These are phyloP conservation scores for Phytophthora pinifolia DNA, from an alignment of 352 stramenopile species.

Conservation along the genomic window DNA sequence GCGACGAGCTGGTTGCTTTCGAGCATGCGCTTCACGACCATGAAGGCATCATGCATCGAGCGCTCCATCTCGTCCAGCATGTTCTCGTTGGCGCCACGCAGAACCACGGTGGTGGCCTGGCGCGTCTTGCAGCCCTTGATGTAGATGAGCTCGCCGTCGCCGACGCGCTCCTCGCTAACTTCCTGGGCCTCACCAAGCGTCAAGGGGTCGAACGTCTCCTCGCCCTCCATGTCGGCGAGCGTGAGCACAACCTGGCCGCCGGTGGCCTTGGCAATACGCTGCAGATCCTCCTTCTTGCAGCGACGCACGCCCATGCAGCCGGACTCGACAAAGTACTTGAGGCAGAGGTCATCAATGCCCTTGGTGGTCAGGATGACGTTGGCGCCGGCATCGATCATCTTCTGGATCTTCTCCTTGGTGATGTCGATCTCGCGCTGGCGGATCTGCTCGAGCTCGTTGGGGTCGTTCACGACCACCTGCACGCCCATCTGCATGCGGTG, in stretches of 20 bases:
- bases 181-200: constrained; percentile 93
- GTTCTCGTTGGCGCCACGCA: constrained; percentile 99
- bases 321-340: constrained; percentile 99
- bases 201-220: constrained; percentile 95
- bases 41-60: constrained; percentile 98
- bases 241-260: constrained; percentile 96
- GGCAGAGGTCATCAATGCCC: constrained; percentile 99
- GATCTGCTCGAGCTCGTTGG: constrained; percentile 98
- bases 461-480: constrained; percentile 90
- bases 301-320: constrained; percentile 96
- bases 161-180: constrained; percentile 96
- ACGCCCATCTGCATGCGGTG: constrained; percentile 98
- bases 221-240: constrained; percentile 98
- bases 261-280: constrained; percentile 98
- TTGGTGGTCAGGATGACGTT: constrained; percentile 99
- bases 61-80: constrained; percentile 99
- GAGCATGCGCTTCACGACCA: constrained; percentile 99
- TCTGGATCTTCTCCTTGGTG: constrained; percentile 99
- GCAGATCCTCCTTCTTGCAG: constrained; percentile 98
- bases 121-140: constrained; percentile 96
- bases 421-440: constrained; percentile 99
- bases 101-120: constrained; percentile 95
- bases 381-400: constrained; percentile 97
- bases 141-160: constrained; percentile 99
- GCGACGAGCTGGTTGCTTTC: constrained; percentile 98